These are phyloP conservation scores for Xerocomus spinulosus DNA, from an alignment of 768 basidiomycete species.

Conservation along the genomic window DNA sequence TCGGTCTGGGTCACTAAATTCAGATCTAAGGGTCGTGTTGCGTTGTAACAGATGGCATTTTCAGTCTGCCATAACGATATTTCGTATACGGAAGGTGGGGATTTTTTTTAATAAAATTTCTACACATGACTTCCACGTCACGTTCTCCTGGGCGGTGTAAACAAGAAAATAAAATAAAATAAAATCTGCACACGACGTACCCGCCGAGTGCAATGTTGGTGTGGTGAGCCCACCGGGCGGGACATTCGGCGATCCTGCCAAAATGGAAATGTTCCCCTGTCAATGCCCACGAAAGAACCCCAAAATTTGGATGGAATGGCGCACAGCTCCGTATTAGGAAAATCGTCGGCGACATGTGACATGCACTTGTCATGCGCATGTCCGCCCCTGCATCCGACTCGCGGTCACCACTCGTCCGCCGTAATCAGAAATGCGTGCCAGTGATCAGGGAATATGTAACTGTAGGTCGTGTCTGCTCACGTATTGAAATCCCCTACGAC, in stretches of 20 bases:
- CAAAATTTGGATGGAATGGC: slow-evolving; percentile 27
- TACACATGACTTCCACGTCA: slow-evolving; percentile 30
- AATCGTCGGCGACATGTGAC: slow-evolving; percentile 29
- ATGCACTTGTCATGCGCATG: slow-evolving; percentile 27
- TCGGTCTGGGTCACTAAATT: slow-evolving; percentile 54
- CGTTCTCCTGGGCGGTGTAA: slow-evolving; percentile 20
- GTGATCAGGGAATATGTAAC: slow-evolving; percentile 30
- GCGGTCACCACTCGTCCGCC: slow-evolving; percentile 25
- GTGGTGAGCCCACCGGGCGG: neutral
- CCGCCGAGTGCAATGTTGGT: neutral
- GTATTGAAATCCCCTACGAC: too few species aligned
- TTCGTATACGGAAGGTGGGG: slow-evolving; percentile 41
- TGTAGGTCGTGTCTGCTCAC: slow-evolving; percentile 33
- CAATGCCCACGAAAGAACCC: slow-evolving; percentile 21
- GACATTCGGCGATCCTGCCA: slow-evolving; percentile 28
- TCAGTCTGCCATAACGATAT: slow-evolving; percentile 37
- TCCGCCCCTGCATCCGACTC: slow-evolving; percentile 19
- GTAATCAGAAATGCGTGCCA: slow-evolving; percentile 33
- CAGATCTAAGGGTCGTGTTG: slow-evolving; percentile 73
- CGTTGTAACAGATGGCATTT: slow-evolving; percentile 41
- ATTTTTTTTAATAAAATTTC: slow-evolving; percentile 40
- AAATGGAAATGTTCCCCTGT: slow-evolving; percentile 16
- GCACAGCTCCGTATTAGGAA: slow-evolving; percentile 20
- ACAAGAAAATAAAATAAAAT: slow-evolving; percentile 11
- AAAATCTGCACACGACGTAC: slow-evolving; percentile 10